Evolutionary conservation across 1,139 yeast species (phyloP), one percentile per base, ranked within the genome.

Genomic region (Kodamaea derodonti): DNA sequence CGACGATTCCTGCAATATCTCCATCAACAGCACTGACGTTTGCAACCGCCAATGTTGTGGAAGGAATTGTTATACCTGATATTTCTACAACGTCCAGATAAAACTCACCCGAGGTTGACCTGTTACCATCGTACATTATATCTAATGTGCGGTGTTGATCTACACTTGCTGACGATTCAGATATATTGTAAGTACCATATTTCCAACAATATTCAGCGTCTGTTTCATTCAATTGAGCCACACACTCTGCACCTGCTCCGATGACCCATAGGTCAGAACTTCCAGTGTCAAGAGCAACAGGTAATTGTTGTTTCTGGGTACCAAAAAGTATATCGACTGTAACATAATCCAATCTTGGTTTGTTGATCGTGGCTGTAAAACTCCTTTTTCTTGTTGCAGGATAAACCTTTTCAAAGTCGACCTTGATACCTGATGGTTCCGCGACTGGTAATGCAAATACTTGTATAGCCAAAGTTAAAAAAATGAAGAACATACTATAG

Each of bases 191-290:
- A 26, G 46, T 50, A 10, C 58, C 58, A 12, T 12, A 22, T 4
- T 13, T 11, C 12, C 10, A 13, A 17, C 36, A 34, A 20, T 14
- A 14, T 2, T 7, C 15, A 12, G 27, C 16, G 22, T 26, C 9
- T 9, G 6, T 14, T 10, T 28, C 27, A 4, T n/a, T n/a, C n/a
- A n/a, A n/a, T n/a, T n/a, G n/a, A n/a, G n/a, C n/a, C n/a, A 24
- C 31, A 2, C 4, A 14, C 2, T 12, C 15, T 7, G 27, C 16
- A 23, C 25, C n/a, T 9, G 24, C 11, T 13, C 15, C 15, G 4
- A 24, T 29, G 2, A 69, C 59, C 75, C 75, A 69, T 40, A 69
- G 58, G 46, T 69, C 75, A 4, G 73, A 66, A 4, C 71, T 64
- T 5, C 75, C 74, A 14, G 75, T 69, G 45, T 69, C 75, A 9